Evolutionary conservation across 139 green algal species (phyloP).

Genomic region (Tetratostichococcus sp.): DNA sequence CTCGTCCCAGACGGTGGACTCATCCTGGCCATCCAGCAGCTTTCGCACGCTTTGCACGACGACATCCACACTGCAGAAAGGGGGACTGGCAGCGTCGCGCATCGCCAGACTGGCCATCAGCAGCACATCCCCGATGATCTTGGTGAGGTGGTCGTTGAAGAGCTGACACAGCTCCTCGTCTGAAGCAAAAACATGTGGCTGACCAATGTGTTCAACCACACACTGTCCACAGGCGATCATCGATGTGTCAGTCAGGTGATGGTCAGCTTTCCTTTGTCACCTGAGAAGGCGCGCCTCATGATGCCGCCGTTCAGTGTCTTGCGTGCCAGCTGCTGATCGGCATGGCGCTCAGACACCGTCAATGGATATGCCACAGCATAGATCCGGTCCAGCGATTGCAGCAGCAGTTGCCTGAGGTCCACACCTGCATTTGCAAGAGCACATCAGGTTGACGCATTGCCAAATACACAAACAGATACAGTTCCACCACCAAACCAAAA

Average conservation of each 20-base stretch:
- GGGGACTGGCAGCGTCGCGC: background rate
- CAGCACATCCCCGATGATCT: slow-evolving; percentile 19
- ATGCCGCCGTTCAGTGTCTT: background rate
- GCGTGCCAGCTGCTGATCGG: background rate
- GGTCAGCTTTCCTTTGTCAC: background rate
- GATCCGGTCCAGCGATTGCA: background rate
- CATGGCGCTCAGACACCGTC: background rate
- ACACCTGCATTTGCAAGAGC: background rate
- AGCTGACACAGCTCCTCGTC: slow-evolving; percentile 8
- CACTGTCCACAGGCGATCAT: too few relatives aligned
- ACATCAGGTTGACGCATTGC: background rate
- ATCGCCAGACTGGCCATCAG: slow-evolving; percentile 4
- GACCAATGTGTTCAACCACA: too few relatives aligned
- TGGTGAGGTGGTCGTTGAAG: slow-evolving; percentile 7
- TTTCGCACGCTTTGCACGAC: slow-evolving; percentile 9
- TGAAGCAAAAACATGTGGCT: background rate
- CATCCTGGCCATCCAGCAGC: slow-evolving; percentile 2
- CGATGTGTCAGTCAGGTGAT: too few relatives aligned
- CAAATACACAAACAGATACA: too few relatives aligned
- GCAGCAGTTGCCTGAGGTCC: background rate
- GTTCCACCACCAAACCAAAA: too few relatives aligned
- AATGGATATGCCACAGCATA: background rate
- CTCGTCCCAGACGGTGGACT: slow-evolving; percentile 9
- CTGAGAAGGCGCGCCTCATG: background rate
- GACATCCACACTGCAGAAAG: slow-evolving; percentile 7